These are phyloP conservation scores for Apiotrichum domesticum DNA, from an alignment of 1,284 basidiomycete species.

Conservation along the genomic window DNA sequence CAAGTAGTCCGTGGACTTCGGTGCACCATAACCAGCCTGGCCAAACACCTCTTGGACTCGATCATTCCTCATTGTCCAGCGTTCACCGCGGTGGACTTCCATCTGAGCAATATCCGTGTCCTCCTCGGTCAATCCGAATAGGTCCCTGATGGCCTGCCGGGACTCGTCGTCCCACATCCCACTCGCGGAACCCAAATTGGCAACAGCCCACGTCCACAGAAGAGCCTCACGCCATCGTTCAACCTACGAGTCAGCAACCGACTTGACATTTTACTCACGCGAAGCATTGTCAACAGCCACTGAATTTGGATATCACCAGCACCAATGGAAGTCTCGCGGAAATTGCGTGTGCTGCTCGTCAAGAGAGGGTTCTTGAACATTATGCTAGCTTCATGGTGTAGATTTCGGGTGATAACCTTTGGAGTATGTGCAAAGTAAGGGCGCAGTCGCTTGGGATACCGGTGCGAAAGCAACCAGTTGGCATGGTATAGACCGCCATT, in stretches of 20 bases:
- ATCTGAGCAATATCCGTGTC: constrained; percentile 35
- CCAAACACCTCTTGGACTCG: constrained; percentile 26
- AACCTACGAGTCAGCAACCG: constrained; percentile 18
- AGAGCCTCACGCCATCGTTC: constrained; percentile 45
- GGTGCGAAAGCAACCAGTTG: constrained; percentile 36
- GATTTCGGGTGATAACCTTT: constrained; percentile 37
- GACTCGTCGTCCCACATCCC: constrained; percentile 29
- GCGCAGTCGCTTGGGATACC: constrained; percentile 37
- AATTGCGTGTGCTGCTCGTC: constrained; percentile 28
- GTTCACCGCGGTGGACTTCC: constrained; percentile 34
- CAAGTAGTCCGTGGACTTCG: constrained; percentile 33
- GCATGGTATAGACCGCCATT: constrained; percentile 41
- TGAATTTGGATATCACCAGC: constrained; percentile 41
- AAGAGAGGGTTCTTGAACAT: constrained; percentile 40
- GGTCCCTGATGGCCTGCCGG: constrained; percentile 24
- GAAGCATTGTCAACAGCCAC: constrained; percentile 35
- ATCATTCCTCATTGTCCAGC: constrained; percentile 32
- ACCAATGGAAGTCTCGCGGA: constrained; percentile 35
- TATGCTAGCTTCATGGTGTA: constrained; percentile 41
- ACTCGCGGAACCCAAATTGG: constrained; percentile 27
- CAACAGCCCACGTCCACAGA: constrained; percentile 42
- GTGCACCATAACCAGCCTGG: constrained; percentile 35
- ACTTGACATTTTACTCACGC: constrained; percentile 12
- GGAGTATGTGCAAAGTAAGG: constrained; percentile 44
- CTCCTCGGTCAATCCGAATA: constrained; percentile 26